These are phyloP conservation scores for Lycium barbarum DNA, from an alignment of 257 asterid species.

Conservation along the genomic window DNA sequence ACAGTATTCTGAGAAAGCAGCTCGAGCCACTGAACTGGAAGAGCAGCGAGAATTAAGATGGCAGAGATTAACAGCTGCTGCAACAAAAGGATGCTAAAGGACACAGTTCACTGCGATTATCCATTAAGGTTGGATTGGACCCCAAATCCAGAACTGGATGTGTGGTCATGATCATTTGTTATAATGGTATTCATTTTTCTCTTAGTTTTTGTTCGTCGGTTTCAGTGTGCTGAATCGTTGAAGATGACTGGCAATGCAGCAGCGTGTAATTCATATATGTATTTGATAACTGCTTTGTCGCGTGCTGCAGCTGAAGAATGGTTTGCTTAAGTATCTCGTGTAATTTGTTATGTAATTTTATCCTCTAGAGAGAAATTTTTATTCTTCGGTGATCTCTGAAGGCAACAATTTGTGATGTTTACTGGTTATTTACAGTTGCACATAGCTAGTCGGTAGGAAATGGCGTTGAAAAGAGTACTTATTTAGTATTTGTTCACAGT, in stretches of 20 bases:
- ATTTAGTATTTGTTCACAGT: not conserved
- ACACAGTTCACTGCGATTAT: not conserved
- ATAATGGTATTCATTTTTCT: constrained; percentile 44
- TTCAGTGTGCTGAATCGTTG: constrained; percentile 42
- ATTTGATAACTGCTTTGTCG: constrained; percentile 34
- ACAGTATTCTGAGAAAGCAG: constrained; percentile 41
- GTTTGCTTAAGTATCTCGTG: constrained; percentile 43
- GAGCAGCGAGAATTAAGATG: constrained; percentile 44
- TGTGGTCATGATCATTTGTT: constrained; percentile 17
- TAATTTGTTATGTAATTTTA: constrained; percentile 40
- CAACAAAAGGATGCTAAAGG: constrained; percentile 33
- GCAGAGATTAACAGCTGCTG: constrained; percentile 49
- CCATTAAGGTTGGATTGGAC: constrained; percentile 21
- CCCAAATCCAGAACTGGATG: constrained; percentile 18
- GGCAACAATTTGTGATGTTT: constrained; percentile 13
- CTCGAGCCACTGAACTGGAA: constrained; percentile 36
- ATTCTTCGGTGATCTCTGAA: constrained; percentile 26
- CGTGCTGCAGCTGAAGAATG: constrained; percentile 47
- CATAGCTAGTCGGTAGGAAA: not conserved
- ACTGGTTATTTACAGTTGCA: not conserved
- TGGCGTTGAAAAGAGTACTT: not conserved
- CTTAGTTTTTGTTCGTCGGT: constrained; percentile 29
- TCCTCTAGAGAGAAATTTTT: constrained; percentile 37
- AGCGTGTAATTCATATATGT: constrained; percentile 55
- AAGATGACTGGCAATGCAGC: constrained; percentile 48